A percentile compares a stretch with the other conserved stretches of the same genome.
These are phyloP conservation scores for Didymella exigua DNA, from an alignment of 2,329 filamentous ascomycete genomes.

Conservation along the genomic window DNA sequence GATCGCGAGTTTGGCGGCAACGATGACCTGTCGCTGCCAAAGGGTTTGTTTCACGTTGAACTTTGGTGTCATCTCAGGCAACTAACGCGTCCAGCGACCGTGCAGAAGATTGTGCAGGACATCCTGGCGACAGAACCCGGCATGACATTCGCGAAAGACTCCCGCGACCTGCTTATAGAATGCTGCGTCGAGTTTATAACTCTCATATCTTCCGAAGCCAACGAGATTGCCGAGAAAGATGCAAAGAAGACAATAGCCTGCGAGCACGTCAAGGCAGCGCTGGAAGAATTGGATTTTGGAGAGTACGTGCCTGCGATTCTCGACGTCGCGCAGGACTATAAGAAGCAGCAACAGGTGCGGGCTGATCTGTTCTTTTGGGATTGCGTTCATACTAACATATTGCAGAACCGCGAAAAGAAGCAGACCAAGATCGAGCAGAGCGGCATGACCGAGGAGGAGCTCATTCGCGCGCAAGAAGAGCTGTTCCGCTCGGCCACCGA, in stretches of 20 bases:
- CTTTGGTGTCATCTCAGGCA: not conserved
- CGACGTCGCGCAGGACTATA: constrained; percentile 87
- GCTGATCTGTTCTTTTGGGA: not conserved
- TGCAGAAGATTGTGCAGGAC: constrained; percentile 87
- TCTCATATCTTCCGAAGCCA: constrained; percentile 96
- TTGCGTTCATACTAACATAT: constrained; percentile 17
- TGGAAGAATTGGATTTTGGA: constrained; percentile 88
- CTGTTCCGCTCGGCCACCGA: constrained; percentile 83
- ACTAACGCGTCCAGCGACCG: constrained; percentile 59
- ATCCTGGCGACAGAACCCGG: constrained; percentile 80
- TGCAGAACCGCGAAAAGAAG: constrained; percentile 90
- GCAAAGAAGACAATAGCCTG: constrained; percentile 99
- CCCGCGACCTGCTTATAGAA: constrained; percentile 92
- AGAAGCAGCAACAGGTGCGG: constrained; percentile 85
- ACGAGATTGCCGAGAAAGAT: constrained; percentile 98
- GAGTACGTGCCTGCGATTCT: constrained; percentile 90
- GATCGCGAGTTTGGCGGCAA: constrained; percentile 53
- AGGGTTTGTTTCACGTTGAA: constrained; percentile 36
- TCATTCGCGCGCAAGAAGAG: constrained; percentile 86
- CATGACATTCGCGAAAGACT: constrained; percentile 91
- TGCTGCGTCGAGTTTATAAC: constrained; percentile 99
- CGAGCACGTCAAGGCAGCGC: constrained; percentile 94
- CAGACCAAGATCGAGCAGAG: constrained; percentile 96
- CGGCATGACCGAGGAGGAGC: constrained; percentile 87
- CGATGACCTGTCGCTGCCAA: constrained; percentile 51